Conservation (phyloP, 805 yeast genomes). For the Phaffomyces antillensis region DNA sequence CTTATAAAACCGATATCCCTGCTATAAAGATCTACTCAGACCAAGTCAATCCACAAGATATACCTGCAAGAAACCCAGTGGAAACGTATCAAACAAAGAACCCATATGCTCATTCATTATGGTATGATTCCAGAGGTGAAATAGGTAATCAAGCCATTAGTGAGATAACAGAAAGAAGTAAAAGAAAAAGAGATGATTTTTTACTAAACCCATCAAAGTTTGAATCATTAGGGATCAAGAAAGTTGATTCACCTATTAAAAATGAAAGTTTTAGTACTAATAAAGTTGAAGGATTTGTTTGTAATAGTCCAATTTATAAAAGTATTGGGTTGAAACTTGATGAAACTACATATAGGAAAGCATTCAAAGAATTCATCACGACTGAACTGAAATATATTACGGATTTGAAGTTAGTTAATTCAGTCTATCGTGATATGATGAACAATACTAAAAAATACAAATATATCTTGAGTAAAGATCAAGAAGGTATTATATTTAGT, state of each 20-base stretch:
- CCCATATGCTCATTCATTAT: constrained; percentile 37
- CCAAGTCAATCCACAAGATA: neutral
- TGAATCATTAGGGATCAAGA: constrained; percentile 21
- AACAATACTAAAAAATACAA: constrained; percentile 24
- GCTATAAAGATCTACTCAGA: too few relatives aligned
- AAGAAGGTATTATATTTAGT: constrained; percentile 35
- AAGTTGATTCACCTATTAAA: constrained; percentile 31
- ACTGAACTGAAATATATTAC: constrained; percentile 29
- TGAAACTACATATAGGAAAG: constrained; percentile 14
- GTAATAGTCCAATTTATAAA: constrained; percentile 7
- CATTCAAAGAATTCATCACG: constrained; percentile 24
- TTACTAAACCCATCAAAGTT: constrained; percentile 17
- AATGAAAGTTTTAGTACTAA: constrained; percentile 14
- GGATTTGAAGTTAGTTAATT: constrained; percentile 23
- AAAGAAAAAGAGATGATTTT: constrained; percentile 7
- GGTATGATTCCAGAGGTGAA: constrained; percentile 32
- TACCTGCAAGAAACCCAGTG: constrained; percentile 18
- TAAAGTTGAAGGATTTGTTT: constrained; percentile 4
- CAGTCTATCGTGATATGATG: constrained; percentile 28
- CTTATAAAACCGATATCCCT: neutral
- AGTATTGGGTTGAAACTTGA: constrained; percentile 1
- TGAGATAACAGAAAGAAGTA: constrained; percentile 20
- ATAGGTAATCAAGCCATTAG: constrained; percentile 29
- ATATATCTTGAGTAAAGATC: constrained; percentile 27
- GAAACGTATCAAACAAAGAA: constrained; percentile 17